Evolutionary conservation across 306 rosid species (phyloP).

Genomic region (Amphicarpaea edgeworthii): DNA sequence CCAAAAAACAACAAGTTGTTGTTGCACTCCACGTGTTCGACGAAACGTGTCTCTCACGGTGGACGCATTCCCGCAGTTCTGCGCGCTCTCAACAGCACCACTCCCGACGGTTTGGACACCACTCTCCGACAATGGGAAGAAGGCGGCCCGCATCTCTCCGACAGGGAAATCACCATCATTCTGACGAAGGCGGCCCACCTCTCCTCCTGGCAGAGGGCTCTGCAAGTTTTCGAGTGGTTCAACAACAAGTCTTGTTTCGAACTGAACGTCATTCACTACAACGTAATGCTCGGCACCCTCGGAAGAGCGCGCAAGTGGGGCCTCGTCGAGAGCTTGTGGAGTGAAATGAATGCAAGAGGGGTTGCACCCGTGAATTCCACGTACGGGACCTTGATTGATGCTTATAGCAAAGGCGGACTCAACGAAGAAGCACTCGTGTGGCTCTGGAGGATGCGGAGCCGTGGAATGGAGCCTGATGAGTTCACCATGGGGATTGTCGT

Average conservation of each 20-base stretch:
- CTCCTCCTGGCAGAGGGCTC: constrained; percentile 70
- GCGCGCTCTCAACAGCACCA: constrained; percentile 58
- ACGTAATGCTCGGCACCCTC: constrained; percentile 66
- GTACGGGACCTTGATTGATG: constrained; percentile 85
- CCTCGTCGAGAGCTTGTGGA: constrained; percentile 66
- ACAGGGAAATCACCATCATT: constrained; percentile 75
- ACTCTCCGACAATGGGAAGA: constrained; percentile 68
- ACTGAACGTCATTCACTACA: constrained; percentile 81
- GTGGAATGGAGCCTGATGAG: constrained; percentile 84
- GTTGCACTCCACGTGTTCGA: constrained; percentile 75
- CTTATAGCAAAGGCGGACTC: constrained; percentile 73
- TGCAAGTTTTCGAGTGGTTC: constrained; percentile 81
- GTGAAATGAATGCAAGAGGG: constrained; percentile 70
- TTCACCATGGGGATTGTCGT: constrained; percentile 81
- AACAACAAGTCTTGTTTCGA: constrained; percentile 67
- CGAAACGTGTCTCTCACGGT: constrained; percentile 61
- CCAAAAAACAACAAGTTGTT: constrained; percentile 40
- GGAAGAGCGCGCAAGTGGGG: constrained; percentile 75
- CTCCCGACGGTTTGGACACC: constrained; percentile 67
- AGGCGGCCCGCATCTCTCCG: constrained; percentile 53
- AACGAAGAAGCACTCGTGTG: constrained; percentile 73
- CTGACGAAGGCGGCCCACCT: constrained; percentile 77
- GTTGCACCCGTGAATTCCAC: constrained; percentile 77
- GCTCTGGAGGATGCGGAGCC: constrained; percentile 70
- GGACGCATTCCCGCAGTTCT: constrained; percentile 73